Percentiles rank a stretch among this genome's conserved stretches.
Conservation (phyloP, 371 early-diverging fungal species). For the Rhizopus delemar region DNA sequence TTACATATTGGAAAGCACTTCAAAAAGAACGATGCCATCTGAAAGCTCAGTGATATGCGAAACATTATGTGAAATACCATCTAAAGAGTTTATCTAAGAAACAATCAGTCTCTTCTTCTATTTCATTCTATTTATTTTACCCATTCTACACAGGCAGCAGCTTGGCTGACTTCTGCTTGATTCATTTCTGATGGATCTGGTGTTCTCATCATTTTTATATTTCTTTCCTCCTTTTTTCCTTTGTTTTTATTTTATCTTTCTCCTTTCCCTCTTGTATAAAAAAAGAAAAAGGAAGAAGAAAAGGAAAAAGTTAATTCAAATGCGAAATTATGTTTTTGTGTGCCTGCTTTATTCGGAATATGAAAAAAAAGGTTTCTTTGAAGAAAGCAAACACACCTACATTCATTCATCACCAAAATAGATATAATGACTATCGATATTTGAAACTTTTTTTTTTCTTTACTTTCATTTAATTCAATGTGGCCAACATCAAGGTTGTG, state of each 20-base stretch:
- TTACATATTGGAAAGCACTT: conserved; percentile 85
- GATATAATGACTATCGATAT: no score
- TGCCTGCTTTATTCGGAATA: neutral
- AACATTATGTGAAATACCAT: conserved; percentile 60
- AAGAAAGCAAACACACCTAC: no score
- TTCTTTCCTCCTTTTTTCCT: neutral
- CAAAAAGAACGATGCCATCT: conserved; percentile 80
- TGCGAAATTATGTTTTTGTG: conserved; percentile 1
- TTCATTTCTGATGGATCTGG: conserved; percentile 1
- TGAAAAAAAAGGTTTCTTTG: no score
- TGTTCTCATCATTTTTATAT: conserved; percentile 20
- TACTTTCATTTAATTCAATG: no score
- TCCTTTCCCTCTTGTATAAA: conserved; percentile 1
- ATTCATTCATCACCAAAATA: no score
- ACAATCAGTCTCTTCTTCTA: neutral
- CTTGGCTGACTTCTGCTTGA: conserved; percentile 28
- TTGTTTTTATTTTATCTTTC: conserved; percentile 3
- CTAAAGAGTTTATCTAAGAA: conserved; percentile 75
- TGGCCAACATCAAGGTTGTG: no score
- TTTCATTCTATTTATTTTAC: conserved; percentile 20
- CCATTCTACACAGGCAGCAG: conserved; percentile 47
- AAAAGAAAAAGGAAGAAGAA: conserved; percentile 7
- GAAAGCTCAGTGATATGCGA: conserved; percentile 69
- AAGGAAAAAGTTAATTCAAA: neutral
- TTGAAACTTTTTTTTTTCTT: no score